Conservation (phyloP, 2,329 filamentous ascomycete species). For the Beauveria bassiana region DNA sequence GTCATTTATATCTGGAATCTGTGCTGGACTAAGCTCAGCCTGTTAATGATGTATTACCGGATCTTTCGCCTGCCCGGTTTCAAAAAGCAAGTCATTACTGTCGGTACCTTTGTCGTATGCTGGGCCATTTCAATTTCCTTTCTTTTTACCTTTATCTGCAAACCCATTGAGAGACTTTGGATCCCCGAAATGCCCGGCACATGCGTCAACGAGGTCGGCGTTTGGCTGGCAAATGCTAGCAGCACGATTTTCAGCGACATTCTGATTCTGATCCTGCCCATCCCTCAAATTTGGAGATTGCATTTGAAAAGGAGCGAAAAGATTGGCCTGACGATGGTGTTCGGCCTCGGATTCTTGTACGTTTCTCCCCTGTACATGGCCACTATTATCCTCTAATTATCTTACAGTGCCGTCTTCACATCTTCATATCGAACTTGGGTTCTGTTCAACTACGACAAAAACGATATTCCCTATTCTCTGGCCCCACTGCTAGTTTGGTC, state of each 20-base stretch:
- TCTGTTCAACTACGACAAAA: slow-evolving; percentile 34
- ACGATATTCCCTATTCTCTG: slow-evolving; percentile 38
- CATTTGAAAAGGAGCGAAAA: slow-evolving; percentile 34
- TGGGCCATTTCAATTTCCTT: slow-evolving; percentile 42
- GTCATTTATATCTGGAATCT: slow-evolving; percentile 40
- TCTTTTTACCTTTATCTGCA: slow-evolving; percentile 45
- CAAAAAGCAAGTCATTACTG: slow-evolving; percentile 31
- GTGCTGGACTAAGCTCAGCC: slow-evolving; percentile 40
- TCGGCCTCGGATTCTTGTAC: slow-evolving; percentile 37
- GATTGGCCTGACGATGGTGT: slow-evolving; percentile 35
- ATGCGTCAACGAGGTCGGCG: slow-evolving; percentile 42
- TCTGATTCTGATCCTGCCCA: slow-evolving; percentile 35
- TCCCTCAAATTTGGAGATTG: slow-evolving; percentile 36
- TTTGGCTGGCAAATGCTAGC: slow-evolving; percentile 42
- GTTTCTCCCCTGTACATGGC: slow-evolving; percentile 12
- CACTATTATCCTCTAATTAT: neutral
- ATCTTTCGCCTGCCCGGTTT: slow-evolving; percentile 40
- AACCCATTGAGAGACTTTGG: slow-evolving; percentile 42
- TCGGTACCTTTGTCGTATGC: slow-evolving; percentile 34
- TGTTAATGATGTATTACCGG: slow-evolving; percentile 45
- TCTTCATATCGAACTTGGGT: slow-evolving; percentile 40
- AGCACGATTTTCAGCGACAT: slow-evolving; percentile 40
- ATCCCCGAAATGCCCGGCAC: slow-evolving; percentile 34
- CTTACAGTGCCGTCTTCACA: slow-evolving; percentile 36
- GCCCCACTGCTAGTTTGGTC: slow-evolving; percentile 40